A percentile compares a stretch with the other conserved stretches of the same genome.
phyloP scores from a whole-genome alignment of 306 rosid genomes.

The Trifolium pratense region DNA sequence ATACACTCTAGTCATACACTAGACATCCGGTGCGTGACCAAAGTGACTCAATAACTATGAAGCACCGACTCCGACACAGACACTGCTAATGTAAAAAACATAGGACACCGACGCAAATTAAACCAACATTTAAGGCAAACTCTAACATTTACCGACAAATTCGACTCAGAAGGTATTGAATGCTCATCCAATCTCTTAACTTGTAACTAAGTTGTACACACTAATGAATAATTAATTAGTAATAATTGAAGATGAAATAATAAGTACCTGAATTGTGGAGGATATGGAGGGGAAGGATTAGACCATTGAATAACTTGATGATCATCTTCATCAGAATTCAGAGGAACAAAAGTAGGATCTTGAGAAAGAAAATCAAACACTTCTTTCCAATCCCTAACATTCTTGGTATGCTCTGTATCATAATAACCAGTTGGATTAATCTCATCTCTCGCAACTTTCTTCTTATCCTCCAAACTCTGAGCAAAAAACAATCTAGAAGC shows the following conservation, averaged over 20 bases:
- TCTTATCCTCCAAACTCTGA: constrained; percentile 61
- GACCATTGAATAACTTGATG: constrained; percentile 44
- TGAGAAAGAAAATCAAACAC: constrained; percentile 53
- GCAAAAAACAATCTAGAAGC: constrained; percentile 57
- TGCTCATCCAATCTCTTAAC: too few species aligned
- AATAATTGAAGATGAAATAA: constrained; percentile 8
- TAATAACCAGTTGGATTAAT: constrained; percentile 50
- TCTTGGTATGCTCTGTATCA: constrained; percentile 73
- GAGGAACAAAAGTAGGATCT: constrained; percentile 58
- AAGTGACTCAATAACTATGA: too few species aligned
- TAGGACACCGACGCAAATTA: too few species aligned
- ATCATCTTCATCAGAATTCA: constrained; percentile 41
- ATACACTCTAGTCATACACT: background rate
- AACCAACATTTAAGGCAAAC: too few species aligned
- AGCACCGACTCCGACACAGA: too few species aligned
- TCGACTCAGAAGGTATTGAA: too few species aligned
- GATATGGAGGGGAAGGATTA: constrained; percentile 59
- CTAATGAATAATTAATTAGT: background rate
- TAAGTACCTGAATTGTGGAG: constrained; percentile 59
- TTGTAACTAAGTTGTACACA: too few species aligned
- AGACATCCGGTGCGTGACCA: background rate
- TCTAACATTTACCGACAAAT: background rate
- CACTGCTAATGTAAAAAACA: too few species aligned
- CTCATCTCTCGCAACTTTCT: constrained; percentile 51
- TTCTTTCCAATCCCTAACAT: constrained; percentile 88